Evolutionary conservation across 1,284 basidiomycete species (phyloP).

Genomic region (Microbotryum saponariae): DNA sequence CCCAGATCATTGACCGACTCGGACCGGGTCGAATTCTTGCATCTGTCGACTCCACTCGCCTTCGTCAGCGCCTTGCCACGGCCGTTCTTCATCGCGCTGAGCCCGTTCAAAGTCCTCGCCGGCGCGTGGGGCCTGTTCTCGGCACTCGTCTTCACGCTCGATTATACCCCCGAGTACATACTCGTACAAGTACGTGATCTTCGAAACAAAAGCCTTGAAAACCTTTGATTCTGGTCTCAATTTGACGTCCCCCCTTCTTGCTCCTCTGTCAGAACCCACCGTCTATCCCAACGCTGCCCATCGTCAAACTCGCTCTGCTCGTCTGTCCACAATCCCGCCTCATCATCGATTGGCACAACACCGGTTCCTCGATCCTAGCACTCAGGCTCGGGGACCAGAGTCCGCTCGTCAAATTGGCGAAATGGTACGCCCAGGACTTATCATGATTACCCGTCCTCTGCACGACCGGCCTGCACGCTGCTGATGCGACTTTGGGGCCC

Average conservation of each 20-base stretch:
- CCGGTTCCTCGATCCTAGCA: conserved; percentile 87
- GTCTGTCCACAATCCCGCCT: conserved; percentile 56
- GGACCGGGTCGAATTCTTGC: conserved; percentile 57
- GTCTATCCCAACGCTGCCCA: conserved; percentile 81
- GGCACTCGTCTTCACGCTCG: conserved; percentile 56
- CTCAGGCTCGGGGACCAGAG: conserved; percentile 64
- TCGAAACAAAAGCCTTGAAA: no score
- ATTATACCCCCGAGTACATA: conserved; percentile 70
- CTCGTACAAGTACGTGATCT: conserved; percentile 67
- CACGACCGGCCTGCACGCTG: no score
- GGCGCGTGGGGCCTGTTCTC: conserved; percentile 60
- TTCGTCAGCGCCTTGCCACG: conserved; percentile 51
- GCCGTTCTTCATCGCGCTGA: conserved; percentile 59
- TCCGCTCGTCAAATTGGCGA: conserved; percentile 63
- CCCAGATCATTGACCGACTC: conserved; percentile 59
- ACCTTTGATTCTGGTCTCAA: not conserved
- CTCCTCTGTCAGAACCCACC: conserved; percentile 71
- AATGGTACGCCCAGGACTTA: conserved; percentile 49
- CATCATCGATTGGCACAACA: conserved; percentile 99
- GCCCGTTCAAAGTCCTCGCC: conserved; percentile 69
- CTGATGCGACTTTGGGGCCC: not conserved
- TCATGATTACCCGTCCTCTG: not conserved
- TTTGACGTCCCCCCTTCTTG: conserved; percentile 10
- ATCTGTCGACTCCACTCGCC: conserved; percentile 59
- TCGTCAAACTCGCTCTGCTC: conserved; percentile 69